These are phyloP conservation scores for Corynespora cassiicola DNA, from an alignment of 2,329 filamentous ascomycete species.

Conservation along the genomic window DNA sequence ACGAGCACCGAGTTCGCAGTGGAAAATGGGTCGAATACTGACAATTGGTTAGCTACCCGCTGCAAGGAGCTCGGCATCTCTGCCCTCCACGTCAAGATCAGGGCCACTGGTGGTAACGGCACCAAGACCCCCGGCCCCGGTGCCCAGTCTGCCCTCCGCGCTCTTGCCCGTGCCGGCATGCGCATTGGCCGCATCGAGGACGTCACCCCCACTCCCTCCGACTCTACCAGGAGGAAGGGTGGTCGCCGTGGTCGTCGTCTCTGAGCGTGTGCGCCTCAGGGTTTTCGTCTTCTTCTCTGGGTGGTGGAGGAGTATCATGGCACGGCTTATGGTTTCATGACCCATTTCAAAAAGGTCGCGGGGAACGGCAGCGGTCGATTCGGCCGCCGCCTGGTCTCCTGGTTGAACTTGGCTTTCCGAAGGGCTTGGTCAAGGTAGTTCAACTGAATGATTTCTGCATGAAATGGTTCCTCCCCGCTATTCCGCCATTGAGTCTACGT, in stretches of 20 bases:
- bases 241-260: constrained; percentile 99
- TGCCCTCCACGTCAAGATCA: constrained; percentile 99
- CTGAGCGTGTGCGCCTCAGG: constrained; percentile 68
- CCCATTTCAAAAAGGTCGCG: constrained; percentile 45
- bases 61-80: constrained; percentile 88
- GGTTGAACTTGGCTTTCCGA: constrained; percentile 44
- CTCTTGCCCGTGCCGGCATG: constrained; percentile 98
- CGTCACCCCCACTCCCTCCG: constrained; percentile 97
- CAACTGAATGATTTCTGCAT: constrained; percentile 48
- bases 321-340: constrained; percentile 45
- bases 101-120: constrained; percentile 99
- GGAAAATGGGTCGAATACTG: constrained; percentile 47
- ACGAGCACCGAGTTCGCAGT: background rate
- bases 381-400: constrained; percentile 48
- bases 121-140: constrained; percentile 99
- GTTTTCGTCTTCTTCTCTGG: constrained; percentile 40
- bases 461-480: constrained; percentile 14
- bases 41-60: constrained; percentile 68
- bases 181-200: constrained; percentile 99
- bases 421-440: constrained; percentile 41
- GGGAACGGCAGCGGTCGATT: no score
- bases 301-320: constrained; percentile 37
- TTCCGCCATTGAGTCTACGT: background rate
- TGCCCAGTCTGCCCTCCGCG: constrained; percentile 98
- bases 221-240: constrained; percentile 99